phyloP scores from a whole-genome alignment of 805 yeast species.

The Candida xiaguanensis region DNA sequence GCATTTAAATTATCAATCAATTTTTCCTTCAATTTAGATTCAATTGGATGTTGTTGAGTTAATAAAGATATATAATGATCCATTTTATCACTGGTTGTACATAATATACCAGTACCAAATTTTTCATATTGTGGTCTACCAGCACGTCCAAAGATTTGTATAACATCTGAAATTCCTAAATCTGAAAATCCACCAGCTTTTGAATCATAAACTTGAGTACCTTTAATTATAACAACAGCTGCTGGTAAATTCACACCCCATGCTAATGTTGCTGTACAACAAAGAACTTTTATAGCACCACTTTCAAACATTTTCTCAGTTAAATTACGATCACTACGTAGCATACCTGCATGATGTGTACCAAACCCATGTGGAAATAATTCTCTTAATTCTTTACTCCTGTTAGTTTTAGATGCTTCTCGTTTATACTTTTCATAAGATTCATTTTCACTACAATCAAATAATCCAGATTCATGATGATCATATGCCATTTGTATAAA shows the following conservation, averaged over 20 bases:
- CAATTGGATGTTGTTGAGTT: constrained; percentile 95
- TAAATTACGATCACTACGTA: constrained; percentile 82
- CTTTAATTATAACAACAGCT: constrained; percentile 93
- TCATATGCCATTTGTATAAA: constrained; percentile 67
- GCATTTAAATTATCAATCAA: constrained; percentile 93
- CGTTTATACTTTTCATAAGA: constrained; percentile 45
- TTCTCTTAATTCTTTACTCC: constrained; percentile 77
- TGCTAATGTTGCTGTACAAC: constrained; percentile 96
- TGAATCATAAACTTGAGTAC: constrained; percentile 93
- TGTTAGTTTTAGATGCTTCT: constrained; percentile 65
- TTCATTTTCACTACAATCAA: constrained; percentile 51
- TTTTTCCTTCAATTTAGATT: constrained; percentile 72
- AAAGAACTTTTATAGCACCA: constrained; percentile 84
- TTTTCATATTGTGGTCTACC: constrained; percentile 97
- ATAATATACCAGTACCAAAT: constrained; percentile 87
- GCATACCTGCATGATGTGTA: constrained; percentile 96
- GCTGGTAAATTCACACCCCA: constrained; percentile 99
- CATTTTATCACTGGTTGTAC: constrained; percentile 76
- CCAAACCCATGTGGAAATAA: constrained; percentile 82
- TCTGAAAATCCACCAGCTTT: constrained; percentile 93
- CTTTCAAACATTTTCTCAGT: constrained; percentile 82
- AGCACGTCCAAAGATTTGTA: constrained; percentile 98
- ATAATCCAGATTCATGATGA: constrained; percentile 51
- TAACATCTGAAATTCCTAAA: constrained; percentile 92
- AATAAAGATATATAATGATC: constrained; percentile 87